Conservation (phyloP, 768 basidiomycete genomes). For the Collybia sordida region DNA sequence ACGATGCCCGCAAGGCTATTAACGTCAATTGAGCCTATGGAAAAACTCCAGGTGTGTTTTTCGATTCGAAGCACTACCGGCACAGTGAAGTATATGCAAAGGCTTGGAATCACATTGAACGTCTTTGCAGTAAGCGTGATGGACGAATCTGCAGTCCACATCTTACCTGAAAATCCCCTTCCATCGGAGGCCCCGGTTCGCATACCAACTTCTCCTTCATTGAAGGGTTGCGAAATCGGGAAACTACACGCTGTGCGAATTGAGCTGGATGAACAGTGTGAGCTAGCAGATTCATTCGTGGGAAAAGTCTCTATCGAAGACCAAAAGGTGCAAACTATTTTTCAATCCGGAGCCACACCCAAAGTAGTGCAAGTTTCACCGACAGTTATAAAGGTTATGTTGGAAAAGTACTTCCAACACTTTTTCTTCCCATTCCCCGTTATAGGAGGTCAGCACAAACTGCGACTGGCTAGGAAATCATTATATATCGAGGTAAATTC, state of each 20-base stretch:
- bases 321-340: constrained; percentile 10
- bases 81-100: constrained; percentile 13
- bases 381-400: constrained; percentile 8
- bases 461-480: constrained; percentile 55
- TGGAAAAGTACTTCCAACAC: constrained; percentile 2
- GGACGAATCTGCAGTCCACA: constrained; percentile 25
- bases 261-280: constrained; percentile 25
- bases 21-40: constrained; percentile 11
- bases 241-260: constrained; percentile 11
- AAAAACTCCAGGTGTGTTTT: constrained; percentile 14
- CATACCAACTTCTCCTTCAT: not conserved
- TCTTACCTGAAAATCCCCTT: constrained; percentile 18
- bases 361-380: constrained; percentile 5
- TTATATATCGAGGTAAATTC: constrained; percentile 42
- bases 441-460: constrained; percentile 29
- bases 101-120: constrained; percentile 22
- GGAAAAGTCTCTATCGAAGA: constrained; percentile 14
- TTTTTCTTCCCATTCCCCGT: constrained; percentile 44
- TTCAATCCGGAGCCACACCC: constrained; percentile 16
- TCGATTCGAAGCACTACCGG: constrained; percentile 20
- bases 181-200: not conserved
- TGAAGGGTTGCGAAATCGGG: constrained; percentile 16
- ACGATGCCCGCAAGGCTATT: constrained; percentile 25
- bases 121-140: constrained; percentile 25
- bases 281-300: constrained; percentile 16